These are phyloP conservation scores for Sugiyamaella paludigena DNA, from an alignment of 1,139 yeast species.

Conservation along the genomic window DNA sequence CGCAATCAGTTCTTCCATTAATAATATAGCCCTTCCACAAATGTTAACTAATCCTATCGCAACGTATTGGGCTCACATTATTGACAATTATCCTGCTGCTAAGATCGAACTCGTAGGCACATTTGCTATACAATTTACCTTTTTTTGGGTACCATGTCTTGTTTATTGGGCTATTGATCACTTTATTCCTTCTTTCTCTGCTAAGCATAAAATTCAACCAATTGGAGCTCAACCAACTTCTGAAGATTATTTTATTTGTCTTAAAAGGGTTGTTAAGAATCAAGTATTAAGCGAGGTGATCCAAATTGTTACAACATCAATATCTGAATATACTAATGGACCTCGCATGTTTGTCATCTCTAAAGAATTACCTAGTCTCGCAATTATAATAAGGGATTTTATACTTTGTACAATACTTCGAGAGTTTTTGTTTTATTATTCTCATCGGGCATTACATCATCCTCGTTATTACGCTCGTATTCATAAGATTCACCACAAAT, in stretches of 20 bases:
- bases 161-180: constrained; percentile 18
- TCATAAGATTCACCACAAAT: constrained; percentile 28
- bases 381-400: constrained; percentile 18
- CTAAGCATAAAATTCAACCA: constrained; percentile 25
- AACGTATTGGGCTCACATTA: not conserved
- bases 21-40: too few relatives aligned
- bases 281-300: constrained; percentile 14
- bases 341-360: constrained; percentile 8
- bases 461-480: constrained; percentile 20
- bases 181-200: constrained; percentile 20
- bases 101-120: constrained; percentile 16
- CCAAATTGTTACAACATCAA: constrained; percentile 11
- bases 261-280: constrained; percentile 18
- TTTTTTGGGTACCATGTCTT: constrained; percentile 25
- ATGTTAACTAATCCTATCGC: too few relatives aligned
- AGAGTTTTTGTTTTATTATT: constrained; percentile 25
- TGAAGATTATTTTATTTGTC: constrained; percentile 21
- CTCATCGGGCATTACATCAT: constrained; percentile 24
- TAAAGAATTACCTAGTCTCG: constrained; percentile 17
- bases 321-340: constrained; percentile 4
- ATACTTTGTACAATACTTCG: constrained; percentile 18
- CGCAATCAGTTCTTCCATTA: too few relatives aligned
- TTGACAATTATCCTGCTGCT: constrained; percentile 2
- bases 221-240: constrained; percentile 22
- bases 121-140: constrained; percentile 20